Base-by-base conservation (phyloP, 1,284 basidiomycete species). In the Porphyrellus sp. region DNA sequence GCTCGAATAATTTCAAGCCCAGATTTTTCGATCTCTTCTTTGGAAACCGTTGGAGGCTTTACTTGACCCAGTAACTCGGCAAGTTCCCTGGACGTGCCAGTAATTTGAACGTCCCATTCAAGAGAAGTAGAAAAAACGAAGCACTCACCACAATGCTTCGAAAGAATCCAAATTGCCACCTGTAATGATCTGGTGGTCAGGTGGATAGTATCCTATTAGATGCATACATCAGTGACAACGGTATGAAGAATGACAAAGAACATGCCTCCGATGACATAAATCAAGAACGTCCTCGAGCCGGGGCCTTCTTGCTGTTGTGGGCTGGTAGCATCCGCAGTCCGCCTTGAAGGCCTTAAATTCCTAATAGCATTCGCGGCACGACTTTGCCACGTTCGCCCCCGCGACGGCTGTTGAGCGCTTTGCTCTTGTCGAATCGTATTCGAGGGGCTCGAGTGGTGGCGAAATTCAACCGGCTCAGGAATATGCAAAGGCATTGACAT, bases 161-260 rank as follows among this genome's bases (percentile, higher is more conserved):
- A 91, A 88, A 20, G 85, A 91, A 62, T 82, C 86, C 59, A 92
- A 72, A 28, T 83, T 80, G 56, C 85, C 82, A 25, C 88, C 87
- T 6, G 85, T 85, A 42, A 94, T 82, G 54, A 95, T 84, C 46
- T 83, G 87, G 66, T 94, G 91, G 56, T 89, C 84, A 21, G 87
- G 86, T 1, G 91, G 89, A 65, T 93, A 95, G 64, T 93, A 91
- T 18, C 91, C 91, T 82, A 60, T 9, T 34, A 46, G 31, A 31
- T 21, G 25, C 46, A 38, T 21, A 51, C 31, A 37, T 57, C 49
- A 63, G 41, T 34, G 50, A 50, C 12, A 30, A 51, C 16, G 3
- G 15, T 13, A 27, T 25, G 1, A 35, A 39, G 15, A 34, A 8
- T 13, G 27, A 55, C 42, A 27, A 40, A 21, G 46, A 34, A 64